Evolutionary conservation across 1,139 yeast genomes (phyloP).

Genomic region (Suhomyces yuchorum): DNA sequence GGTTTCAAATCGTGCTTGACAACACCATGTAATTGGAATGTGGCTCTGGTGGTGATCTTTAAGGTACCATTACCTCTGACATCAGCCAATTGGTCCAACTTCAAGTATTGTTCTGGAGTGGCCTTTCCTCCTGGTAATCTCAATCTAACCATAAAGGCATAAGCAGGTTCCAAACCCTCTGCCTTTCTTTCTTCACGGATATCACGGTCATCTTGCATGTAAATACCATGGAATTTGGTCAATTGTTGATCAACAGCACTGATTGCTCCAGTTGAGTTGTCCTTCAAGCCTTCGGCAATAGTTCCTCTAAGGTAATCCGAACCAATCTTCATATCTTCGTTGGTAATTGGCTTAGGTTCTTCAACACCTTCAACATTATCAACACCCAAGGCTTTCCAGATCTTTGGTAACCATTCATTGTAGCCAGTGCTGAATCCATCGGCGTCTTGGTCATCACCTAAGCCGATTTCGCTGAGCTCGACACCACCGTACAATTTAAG

Average conservation of each 20-base stretch:
- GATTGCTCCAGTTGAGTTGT: conserved; percentile 87
- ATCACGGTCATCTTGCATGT: conserved; percentile 99
- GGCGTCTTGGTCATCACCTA: conserved; percentile 97
- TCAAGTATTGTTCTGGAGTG: conserved; percentile 84
- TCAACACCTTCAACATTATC: conserved; percentile 82
- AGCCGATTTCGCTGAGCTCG: conserved; percentile 72
- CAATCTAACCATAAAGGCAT: conserved; percentile 93
- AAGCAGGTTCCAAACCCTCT: conserved; percentile 93
- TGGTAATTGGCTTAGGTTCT: conserved; percentile 94
- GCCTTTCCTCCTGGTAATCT: conserved; percentile 94
- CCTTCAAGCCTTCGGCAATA: conserved; percentile 82
- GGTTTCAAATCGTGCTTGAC: conserved; percentile 89
- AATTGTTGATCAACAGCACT: conserved; percentile 92
- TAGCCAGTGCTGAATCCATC: conserved; percentile 93
- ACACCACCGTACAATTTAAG: conserved; percentile 72
- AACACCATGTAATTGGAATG: conserved; percentile 95
- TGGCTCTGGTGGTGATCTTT: conserved; percentile 95
- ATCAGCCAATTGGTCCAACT: conserved; percentile 81
- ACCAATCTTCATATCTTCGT: conserved; percentile 90
- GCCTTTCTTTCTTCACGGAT: conserved; percentile 89
- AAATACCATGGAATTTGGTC: conserved; percentile 97
- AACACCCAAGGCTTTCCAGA: conserved; percentile 91
- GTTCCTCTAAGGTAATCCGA: conserved; percentile 92
- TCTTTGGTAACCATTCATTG: conserved; percentile 77
- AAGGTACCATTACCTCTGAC: conserved; percentile 89